Evolutionary conservation across 2,329 filamentous ascomycete species (phyloP).

Genomic region (Penicillium oxalicum): DNA sequence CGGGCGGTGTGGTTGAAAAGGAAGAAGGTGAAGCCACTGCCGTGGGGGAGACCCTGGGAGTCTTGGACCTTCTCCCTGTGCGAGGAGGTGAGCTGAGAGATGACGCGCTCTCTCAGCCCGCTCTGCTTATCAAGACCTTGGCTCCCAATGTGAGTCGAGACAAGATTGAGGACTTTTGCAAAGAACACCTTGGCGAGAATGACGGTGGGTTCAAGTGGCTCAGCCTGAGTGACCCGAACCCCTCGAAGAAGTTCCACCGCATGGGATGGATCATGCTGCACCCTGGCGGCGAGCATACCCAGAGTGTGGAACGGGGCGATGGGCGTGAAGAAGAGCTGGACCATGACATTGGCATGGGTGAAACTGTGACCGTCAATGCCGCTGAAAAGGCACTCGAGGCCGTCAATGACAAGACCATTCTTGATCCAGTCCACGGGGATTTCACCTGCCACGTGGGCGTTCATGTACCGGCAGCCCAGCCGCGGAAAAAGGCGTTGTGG

Average conservation of each 20-base stretch:
- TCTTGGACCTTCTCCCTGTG: conserved; percentile 81
- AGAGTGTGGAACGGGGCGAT: conserved; percentile 65
- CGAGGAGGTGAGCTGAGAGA: conserved; percentile 82
- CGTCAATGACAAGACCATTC: conserved; percentile 96
- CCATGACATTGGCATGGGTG: conserved; percentile 28
- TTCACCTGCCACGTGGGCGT: conserved; percentile 97
- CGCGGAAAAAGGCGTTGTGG: conserved; percentile 93
- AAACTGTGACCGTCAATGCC: conserved; percentile 41
- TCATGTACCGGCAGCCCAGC: conserved; percentile 78
- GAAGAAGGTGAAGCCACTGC: conserved; percentile 92
- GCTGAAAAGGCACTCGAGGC: conserved; percentile 85
- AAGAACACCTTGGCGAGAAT: conserved; percentile 84
- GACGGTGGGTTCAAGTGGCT: conserved; percentile 94
- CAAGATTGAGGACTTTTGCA: conserved; percentile 90
- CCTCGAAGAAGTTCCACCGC: conserved; percentile 90
- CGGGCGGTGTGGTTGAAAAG: conserved; percentile 79
- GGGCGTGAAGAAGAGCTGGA: conserved; percentile 60
- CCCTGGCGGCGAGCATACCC: conserved; percentile 59
- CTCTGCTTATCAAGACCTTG: conserved; percentile 94
- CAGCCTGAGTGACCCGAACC: conserved; percentile 92
- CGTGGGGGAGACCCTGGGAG: conserved; percentile 84
- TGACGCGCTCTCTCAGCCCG: conserved; percentile 80
- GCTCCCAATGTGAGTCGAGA: conserved; percentile 90
- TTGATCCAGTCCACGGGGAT: conserved; percentile 86
- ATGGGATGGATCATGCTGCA: conserved; percentile 99